Evolutionary conservation across 371 early-diverging fungal species (phyloP).

Genomic region (Mortierella polycephala): DNA sequence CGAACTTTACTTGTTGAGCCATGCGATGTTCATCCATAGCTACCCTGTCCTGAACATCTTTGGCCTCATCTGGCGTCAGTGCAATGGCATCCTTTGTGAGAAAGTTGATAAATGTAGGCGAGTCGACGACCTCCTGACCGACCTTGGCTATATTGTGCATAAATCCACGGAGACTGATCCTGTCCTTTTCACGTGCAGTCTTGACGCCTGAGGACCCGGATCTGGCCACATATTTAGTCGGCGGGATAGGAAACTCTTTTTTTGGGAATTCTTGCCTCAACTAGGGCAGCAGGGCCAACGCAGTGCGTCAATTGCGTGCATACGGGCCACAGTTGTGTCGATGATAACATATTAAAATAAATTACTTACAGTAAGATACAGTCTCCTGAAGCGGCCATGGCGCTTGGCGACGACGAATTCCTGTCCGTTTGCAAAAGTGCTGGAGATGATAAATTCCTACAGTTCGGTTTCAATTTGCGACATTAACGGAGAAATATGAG

Average conservation of each 20-base stretch:
- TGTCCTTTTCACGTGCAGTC: conserved; percentile 63
- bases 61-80: conserved; percentile 55
- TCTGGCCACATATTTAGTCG: conserved; percentile 27
- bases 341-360: neutral
- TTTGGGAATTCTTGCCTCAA: conserved; percentile 43
- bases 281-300: neutral
- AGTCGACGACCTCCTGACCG: conserved; percentile 55
- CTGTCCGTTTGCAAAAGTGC: conserved; percentile 24
- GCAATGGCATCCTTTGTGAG: conserved; percentile 61
- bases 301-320: neutral
- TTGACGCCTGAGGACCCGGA: conserved; percentile 28
- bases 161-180: conserved; percentile 62
- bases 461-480: neutral
- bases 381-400: conserved; percentile 28
- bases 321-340: neutral
- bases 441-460: conserved; percentile 38
- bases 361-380: conserved; percentile 17
- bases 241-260: conserved; percentile 43
- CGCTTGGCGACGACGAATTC: conserved; percentile 41
- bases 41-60: conserved; percentile 57
- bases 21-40: conserved; percentile 57
- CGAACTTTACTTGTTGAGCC: conserved; percentile 61
- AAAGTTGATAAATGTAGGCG: conserved; percentile 57
- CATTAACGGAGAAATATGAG: neutral
- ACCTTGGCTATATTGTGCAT: conserved; percentile 59